phyloP scores from a whole-genome alignment of 306 rosid species.

The Gleditsia sinensis region DNA sequence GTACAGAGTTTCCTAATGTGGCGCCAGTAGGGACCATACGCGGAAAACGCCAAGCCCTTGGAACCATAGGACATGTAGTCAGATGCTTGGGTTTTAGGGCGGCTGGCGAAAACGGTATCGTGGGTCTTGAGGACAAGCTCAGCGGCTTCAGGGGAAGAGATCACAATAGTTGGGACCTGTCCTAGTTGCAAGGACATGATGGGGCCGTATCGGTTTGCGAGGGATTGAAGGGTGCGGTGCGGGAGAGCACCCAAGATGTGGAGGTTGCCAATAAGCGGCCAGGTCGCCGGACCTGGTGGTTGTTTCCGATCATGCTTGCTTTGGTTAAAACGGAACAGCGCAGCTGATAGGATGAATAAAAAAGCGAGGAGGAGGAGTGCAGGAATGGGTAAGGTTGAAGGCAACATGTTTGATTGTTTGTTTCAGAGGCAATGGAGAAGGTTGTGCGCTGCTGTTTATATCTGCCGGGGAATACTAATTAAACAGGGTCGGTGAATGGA shows the following conservation, averaged over 20 bases:
- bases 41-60: conserved; percentile 16
- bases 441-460: too few relatives aligned
- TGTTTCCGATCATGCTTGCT: not conserved
- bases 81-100: conserved; percentile 6
- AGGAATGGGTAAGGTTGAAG: not conserved
- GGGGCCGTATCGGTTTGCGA: conserved; percentile 34
- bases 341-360: not conserved
- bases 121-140: conserved; percentile 46
- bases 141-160: conserved; percentile 43
- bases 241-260: conserved; percentile 36
- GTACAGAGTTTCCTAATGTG: conserved; percentile 31
- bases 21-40: conserved; percentile 32
- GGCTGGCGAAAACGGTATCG: conserved; percentile 21
- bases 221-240: not conserved
- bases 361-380: not conserved
- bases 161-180: conserved; percentile 1
- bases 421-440: too few relatives aligned
- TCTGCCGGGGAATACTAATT: too few relatives aligned
- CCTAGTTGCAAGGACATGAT: conserved; percentile 38
- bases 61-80: conserved; percentile 2
- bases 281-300: conserved; percentile 40
- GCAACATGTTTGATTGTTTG: conserved; percentile 6
- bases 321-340: not conserved
- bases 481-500: too few relatives aligned
- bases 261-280: conserved; percentile 38